Conservation (phyloP, 164 flowering plant species). For the Malania oleifera region DNA sequence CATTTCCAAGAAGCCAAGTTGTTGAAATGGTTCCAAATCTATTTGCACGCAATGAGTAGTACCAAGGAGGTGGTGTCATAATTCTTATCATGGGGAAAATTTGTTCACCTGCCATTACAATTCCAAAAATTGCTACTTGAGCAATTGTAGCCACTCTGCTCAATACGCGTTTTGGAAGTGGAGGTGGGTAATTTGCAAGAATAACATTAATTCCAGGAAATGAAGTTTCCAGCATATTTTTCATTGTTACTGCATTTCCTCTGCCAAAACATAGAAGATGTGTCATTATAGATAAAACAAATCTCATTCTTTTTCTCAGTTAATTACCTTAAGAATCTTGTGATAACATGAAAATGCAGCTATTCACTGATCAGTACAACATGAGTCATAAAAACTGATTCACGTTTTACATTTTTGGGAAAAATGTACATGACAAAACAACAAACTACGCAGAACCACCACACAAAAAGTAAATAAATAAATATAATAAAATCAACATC, state of each 20-base stretch:
- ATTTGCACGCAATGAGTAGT: slow-evolving; percentile 67
- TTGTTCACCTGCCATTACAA: slow-evolving; percentile 77
- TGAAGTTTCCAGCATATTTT: slow-evolving; percentile 68
- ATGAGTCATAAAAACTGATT: no score
- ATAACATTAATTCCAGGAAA: slow-evolving; percentile 74
- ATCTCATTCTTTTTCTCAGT: no score
- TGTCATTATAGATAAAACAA: neutral
- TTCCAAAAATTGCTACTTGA: slow-evolving; percentile 66
- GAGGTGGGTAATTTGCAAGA: slow-evolving; percentile 77
- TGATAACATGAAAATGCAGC: no score
- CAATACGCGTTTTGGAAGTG: slow-evolving; percentile 78
- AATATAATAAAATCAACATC: no score
- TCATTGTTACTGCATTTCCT: slow-evolving; percentile 78
- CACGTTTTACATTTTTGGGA: no score
- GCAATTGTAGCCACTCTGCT: slow-evolving; percentile 68
- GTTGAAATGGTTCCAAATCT: slow-evolving; percentile 83
- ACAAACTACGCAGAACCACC: no score
- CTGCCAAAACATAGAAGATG: slow-evolving; percentile 47
- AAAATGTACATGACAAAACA: no score
- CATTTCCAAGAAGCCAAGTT: slow-evolving; percentile 87
- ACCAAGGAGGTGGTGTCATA: slow-evolving; percentile 78
- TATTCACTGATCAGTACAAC: no score
- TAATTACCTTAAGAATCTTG: no score
- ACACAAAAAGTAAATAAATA: no score
- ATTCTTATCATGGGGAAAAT: slow-evolving; percentile 82